phyloP scores from a whole-genome alignment of 192 early-diverging fungal genomes.

The Obelidium mucronatum region DNA sequence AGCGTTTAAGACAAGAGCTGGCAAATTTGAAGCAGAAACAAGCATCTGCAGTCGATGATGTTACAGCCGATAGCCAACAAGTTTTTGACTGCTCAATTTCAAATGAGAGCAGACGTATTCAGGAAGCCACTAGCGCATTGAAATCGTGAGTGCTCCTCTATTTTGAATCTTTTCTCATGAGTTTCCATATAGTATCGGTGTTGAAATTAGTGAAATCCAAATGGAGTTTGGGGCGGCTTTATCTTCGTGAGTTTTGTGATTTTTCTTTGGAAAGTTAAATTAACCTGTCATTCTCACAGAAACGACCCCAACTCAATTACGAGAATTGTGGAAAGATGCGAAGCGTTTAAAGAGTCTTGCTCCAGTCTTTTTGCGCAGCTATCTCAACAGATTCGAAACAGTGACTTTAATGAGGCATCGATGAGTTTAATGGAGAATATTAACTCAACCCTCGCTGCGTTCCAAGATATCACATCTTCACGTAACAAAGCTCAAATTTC shows the following conservation, averaged over 20 bases:
- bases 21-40: too few species aligned
- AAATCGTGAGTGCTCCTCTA: too few species aligned
- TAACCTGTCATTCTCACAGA: not conserved
- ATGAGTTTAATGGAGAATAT: not conserved
- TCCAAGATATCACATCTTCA: conserved; percentile 20
- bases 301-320: not conserved
- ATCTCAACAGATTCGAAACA: not conserved
- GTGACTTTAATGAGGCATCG: not conserved
- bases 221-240: not conserved
- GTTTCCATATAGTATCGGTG: not conserved
- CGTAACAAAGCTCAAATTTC: too few species aligned
- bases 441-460: conserved; percentile 6
- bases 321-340: not conserved
- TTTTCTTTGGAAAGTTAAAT: not conserved
- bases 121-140: too few species aligned
- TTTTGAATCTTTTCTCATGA: too few species aligned
- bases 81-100: too few species aligned
- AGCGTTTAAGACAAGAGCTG: too few species aligned
- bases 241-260: not conserved
- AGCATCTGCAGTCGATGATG: too few species aligned
- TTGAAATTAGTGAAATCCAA: conserved; percentile 18
- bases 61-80: too few species aligned
- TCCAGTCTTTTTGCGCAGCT: not conserved
- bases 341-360: not conserved
- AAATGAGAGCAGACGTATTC: too few species aligned